Conservation (phyloP, 2,329 filamentous ascomycete species). For the Pseudophaeomoniella oleicola region DNA sequence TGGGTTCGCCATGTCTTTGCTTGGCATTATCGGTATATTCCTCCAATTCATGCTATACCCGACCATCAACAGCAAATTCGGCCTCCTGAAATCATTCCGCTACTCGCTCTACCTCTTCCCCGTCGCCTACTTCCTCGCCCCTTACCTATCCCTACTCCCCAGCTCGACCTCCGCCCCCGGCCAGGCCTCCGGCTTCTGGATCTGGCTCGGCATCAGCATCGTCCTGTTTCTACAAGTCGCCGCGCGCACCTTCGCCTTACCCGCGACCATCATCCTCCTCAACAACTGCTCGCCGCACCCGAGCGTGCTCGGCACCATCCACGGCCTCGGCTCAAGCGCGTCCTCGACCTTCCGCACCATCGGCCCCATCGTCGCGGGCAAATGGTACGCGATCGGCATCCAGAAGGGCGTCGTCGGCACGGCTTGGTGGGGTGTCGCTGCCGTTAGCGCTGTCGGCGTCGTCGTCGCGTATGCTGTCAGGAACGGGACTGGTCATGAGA, state of each 20-base stretch:
- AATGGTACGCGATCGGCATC: conserved; percentile 40
- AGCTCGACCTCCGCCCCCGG: conserved; percentile 29
- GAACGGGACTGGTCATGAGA: conserved; percentile 30
- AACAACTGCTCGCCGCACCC: conserved; percentile 48
- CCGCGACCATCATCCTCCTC: conserved; percentile 42
- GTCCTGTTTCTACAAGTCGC: conserved; percentile 56
- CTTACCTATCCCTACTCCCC: conserved; percentile 56
- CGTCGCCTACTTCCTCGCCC: conserved; percentile 54
- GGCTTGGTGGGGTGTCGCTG: conserved; percentile 42
- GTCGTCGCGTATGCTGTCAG: conserved; percentile 45
- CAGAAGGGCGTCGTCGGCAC: conserved; percentile 40
- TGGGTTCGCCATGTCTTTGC: conserved; percentile 58
- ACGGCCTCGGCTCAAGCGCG: conserved; percentile 43
- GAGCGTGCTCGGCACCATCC: conserved; percentile 43
- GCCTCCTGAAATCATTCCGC: conserved; percentile 54
- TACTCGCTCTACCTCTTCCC: conserved; percentile 57
- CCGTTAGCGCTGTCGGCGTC: conserved; percentile 42
- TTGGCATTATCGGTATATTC: conserved; percentile 58
- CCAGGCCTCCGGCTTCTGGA: conserved; percentile 24
- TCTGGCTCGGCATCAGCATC: conserved; percentile 52
- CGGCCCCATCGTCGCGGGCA: conserved; percentile 40
- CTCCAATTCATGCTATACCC: conserved; percentile 62
- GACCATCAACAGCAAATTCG: conserved; percentile 48
- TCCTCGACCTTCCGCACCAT: conserved; percentile 41
- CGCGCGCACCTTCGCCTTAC: conserved; percentile 55